These are phyloP conservation scores for Mercurialis annua DNA, from an alignment of 345 rosid genomes.

Conservation along the genomic window DNA sequence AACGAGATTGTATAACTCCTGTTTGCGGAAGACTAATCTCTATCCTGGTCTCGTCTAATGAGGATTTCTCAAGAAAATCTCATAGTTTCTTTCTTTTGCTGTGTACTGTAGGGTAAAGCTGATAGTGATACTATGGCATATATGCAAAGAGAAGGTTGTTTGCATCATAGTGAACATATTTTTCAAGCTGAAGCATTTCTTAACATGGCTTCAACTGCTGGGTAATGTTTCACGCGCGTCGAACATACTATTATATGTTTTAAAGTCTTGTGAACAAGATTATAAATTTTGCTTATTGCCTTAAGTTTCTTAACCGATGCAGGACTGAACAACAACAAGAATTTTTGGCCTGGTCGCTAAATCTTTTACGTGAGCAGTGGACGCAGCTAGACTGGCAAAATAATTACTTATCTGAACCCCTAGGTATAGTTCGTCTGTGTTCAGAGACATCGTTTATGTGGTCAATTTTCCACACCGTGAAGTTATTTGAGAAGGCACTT, in stretches of 20 bases:
- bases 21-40: too few species aligned
- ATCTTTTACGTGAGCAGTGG: conserved; percentile 95
- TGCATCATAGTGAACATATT: conserved; percentile 87
- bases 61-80: conserved; percentile 13
- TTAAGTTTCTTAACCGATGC: conserved; percentile 32
- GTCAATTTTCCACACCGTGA: conserved; percentile 89
- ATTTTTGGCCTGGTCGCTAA: conserved; percentile 90
- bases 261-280: too few species aligned
- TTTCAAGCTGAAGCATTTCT: conserved; percentile 96
- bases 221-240: conserved; percentile 42
- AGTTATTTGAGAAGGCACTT: conserved; percentile 93
- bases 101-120: conserved; percentile 60
- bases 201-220: conserved; percentile 91
- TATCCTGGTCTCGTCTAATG: too few species aligned
- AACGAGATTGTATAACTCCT: too few species aligned
- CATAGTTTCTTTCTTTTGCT: conserved; percentile 7
- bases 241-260: not conserved
- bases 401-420: conserved; percentile 80
- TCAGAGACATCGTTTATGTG: conserved; percentile 79
- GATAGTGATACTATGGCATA: conserved; percentile 87
- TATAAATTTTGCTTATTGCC: conserved; percentile 8
- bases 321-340: conserved; percentile 95
- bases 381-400: conserved; percentile 79
- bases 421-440: conserved; percentile 75
- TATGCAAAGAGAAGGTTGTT: conserved; percentile 81